A percentile compares a stretch with the other conserved stretches of the same genome.
Evolutionary conservation across 768 basidiomycete species (phyloP).

Genomic region (Kwoniella heveanensis): DNA sequence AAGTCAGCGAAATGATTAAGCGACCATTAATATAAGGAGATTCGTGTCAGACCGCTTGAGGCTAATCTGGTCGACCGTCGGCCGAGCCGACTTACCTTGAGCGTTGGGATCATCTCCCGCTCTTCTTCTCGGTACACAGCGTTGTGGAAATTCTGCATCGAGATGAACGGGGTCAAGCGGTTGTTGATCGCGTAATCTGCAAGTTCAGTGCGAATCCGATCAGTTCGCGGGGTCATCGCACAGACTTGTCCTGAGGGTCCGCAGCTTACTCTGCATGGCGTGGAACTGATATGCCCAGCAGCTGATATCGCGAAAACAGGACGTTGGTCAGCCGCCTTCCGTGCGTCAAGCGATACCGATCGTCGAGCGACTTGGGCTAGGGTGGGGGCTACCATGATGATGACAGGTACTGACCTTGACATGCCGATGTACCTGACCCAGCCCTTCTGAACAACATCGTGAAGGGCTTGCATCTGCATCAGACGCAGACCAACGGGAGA

Average conservation of each 20-base stretch:
- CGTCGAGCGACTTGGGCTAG: no score
- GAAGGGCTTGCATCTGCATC: constrained; percentile 65
- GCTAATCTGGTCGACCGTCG: no score
- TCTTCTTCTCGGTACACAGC: constrained; percentile 64
- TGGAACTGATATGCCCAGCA: constrained; percentile 57
- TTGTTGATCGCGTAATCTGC: constrained; percentile 67
- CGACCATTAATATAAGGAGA: not conserved
- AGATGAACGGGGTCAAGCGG: constrained; percentile 66
- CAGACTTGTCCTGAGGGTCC: no score
- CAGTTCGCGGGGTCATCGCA: no score
- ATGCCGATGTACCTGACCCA: constrained; percentile 61
- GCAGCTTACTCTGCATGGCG: constrained; percentile 51
- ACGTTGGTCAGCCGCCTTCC: no score
- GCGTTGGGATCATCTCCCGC: constrained; percentile 52
- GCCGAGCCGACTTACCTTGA: constrained; percentile 15
- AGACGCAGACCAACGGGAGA: no score
- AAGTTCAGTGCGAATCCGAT: no score
- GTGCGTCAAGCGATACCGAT: no score
- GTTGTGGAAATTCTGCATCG: constrained; percentile 71
- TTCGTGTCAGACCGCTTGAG: no score
- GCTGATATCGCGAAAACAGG: no score
- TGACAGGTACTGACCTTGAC: constrained; percentile 47
- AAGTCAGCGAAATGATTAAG: not conserved
- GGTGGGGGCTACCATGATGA: no score
- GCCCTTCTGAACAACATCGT: constrained; percentile 69